Percentiles rank a stretch among this genome's conserved stretches.
Evolutionary conservation across 129 eudicot species (phyloP).

Genomic region (Tagetes erecta): DNA sequence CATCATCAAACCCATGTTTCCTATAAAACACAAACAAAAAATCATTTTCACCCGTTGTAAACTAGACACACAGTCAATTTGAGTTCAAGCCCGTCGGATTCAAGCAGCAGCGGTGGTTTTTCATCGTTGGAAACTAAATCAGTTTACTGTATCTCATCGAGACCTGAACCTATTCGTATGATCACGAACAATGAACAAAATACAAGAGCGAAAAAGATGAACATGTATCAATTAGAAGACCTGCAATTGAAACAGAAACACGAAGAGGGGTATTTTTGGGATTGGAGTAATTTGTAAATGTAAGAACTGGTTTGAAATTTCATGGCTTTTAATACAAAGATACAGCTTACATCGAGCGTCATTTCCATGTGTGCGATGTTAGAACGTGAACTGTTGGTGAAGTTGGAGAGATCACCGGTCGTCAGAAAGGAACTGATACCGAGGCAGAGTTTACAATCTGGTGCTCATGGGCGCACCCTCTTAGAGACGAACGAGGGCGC

Average conservation of each 20-base stretch:
- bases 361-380: too few species aligned
- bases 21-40: slow-evolving; percentile 20
- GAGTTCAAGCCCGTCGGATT: slow-evolving; percentile 74
- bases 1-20: slow-evolving; percentile 34
- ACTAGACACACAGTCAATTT: slow-evolving; percentile 33
- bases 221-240: slow-evolving; percentile 25
- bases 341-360: too few species aligned
- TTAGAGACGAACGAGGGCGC: too few species aligned
- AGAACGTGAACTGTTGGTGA: too few species aligned
- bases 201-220: slow-evolving; percentile 18
- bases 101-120: slow-evolving; percentile 58
- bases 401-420: too few species aligned
- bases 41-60: slow-evolving; percentile 37
- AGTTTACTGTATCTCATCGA: slow-evolving; percentile 28
- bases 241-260: slow-evolving; percentile 41
- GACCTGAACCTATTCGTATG: slow-evolving; percentile 69
- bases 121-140: slow-evolving; percentile 67
- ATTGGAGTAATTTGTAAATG: too few species aligned
- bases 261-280: slow-evolving; percentile 19
- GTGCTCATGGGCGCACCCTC: too few species aligned
- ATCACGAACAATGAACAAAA: slow-evolving; percentile 21
- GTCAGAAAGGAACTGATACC: too few species aligned
- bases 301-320: too few species aligned
- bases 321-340: too few species aligned
- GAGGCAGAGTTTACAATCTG: too few species aligned